Conservation (phyloP, 2,329 filamentous ascomycete species). For the Xylogone sp. region DNA sequence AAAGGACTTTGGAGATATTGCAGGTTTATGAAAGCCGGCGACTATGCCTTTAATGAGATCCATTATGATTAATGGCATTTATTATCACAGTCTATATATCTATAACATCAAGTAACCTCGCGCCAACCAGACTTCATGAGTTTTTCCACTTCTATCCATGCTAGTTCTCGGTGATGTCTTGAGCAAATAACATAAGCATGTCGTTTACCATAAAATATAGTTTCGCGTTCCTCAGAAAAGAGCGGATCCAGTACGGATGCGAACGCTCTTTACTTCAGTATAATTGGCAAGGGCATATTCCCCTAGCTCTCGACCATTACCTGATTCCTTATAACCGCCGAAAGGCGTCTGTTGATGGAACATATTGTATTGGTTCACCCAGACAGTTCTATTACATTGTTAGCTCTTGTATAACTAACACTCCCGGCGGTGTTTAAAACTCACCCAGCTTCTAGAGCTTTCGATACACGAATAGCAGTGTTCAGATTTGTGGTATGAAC, state of each 20-base stretch:
- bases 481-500: slow-evolving; percentile 63
- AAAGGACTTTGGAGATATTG: too few relatives aligned
- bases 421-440: slow-evolving; percentile 12
- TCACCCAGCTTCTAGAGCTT: slow-evolving; percentile 51
- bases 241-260: slow-evolving; percentile 33
- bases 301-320: slow-evolving; percentile 70
- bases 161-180: too few relatives aligned
- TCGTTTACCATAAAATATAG: too few relatives aligned
- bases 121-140: too few relatives aligned
- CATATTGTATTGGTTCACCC: slow-evolving; percentile 50
- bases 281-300: slow-evolving; percentile 62
- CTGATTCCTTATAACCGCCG: slow-evolving; percentile 70
- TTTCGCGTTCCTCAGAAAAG: too few relatives aligned
- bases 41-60: too few relatives aligned
- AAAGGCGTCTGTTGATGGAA: slow-evolving; percentile 62
- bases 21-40: too few relatives aligned
- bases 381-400: slow-evolving; percentile 9
- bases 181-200: too few relatives aligned
- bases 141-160: too few relatives aligned
- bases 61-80: too few relatives aligned
- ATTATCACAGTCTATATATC: too few relatives aligned
- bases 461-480: slow-evolving; percentile 60
- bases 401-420: slow-evolving; percentile 55
- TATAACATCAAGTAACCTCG: too few relatives aligned
- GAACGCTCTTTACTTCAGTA: slow-evolving; percentile 61